These are phyloP conservation scores for Sugiyamaella castrensis DNA, from an alignment of 1,139 yeast genomes.

Conservation along the genomic window DNA sequence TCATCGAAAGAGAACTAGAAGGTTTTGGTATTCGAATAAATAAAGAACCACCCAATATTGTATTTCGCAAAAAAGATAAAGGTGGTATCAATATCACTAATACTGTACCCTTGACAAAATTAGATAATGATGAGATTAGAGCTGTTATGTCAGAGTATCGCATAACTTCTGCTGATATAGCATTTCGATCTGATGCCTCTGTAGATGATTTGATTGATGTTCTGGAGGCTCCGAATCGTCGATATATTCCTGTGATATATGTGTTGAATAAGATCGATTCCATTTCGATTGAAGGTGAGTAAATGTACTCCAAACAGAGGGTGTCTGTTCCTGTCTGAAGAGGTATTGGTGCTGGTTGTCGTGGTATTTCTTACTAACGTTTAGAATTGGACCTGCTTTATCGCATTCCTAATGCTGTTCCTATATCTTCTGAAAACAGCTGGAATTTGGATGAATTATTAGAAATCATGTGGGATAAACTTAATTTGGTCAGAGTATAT, in stretches of 20 bases:
- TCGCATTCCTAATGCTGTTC: conserved; percentile 94
- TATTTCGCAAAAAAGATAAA: conserved; percentile 85
- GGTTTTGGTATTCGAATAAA: conserved; percentile 96
- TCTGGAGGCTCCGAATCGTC: conserved; percentile 84
- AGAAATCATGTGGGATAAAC: conserved; percentile 91
- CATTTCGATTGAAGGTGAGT: conserved; percentile 63
- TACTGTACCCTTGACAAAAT: conserved; percentile 86
- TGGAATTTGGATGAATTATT: conserved; percentile 96
- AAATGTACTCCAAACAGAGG: too few relatives aligned
- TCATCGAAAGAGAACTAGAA: conserved; percentile 91
- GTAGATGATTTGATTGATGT: conserved; percentile 94
- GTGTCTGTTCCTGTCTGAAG: too few relatives aligned
- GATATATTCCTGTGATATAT: conserved; percentile 92
- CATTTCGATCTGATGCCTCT: conserved; percentile 95
- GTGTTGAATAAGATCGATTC: conserved; percentile 95
- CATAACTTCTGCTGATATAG: conserved; percentile 94
- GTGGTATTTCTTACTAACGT: too few relatives aligned
- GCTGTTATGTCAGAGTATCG: conserved; percentile 96
- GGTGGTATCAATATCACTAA: conserved; percentile 95
- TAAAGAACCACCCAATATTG: conserved; percentile 86
- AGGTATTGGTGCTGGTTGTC: too few relatives aligned
- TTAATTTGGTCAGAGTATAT: conserved; percentile 88
- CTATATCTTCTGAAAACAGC: conserved; percentile 90
- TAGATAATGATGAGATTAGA: conserved; percentile 87
- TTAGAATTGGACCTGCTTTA: conserved; percentile 77